These are phyloP conservation scores for Neodidymelliopsis sp. DNA, from an alignment of 2,329 filamentous ascomycete species.

Conservation along the genomic window DNA sequence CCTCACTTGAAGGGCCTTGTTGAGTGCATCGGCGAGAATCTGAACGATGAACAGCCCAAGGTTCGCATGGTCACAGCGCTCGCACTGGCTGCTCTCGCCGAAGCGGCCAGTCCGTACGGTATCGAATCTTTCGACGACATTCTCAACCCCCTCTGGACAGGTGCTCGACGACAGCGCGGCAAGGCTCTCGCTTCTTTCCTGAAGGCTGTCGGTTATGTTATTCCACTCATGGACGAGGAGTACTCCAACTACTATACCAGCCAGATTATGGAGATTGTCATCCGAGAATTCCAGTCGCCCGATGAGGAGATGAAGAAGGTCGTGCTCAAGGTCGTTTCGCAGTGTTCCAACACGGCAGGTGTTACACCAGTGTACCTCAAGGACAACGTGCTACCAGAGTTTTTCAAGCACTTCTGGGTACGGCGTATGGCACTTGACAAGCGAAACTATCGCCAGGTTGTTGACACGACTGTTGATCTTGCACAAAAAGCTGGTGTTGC, in stretches of 20 bases:
- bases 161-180: conserved; percentile 92
- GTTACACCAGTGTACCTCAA: conserved; percentile 95
- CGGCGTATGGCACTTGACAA: conserved; percentile 96
- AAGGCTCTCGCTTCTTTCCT: conserved; percentile 95
- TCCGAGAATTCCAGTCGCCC: conserved; percentile 93
- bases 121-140: conserved; percentile 99
- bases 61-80: conserved; percentile 95
- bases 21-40: conserved; percentile 92
- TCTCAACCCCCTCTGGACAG: conserved; percentile 95
- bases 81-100: conserved; percentile 91
- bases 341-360: conserved; percentile 92
- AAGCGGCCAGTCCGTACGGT: conserved; percentile 97
- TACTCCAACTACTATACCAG: conserved; percentile 99
- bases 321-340: conserved; percentile 94
- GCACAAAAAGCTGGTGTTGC: conserved; percentile 97
- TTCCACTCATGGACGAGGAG: conserved; percentile 98
- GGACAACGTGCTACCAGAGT: conserved; percentile 92
- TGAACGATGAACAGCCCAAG: conserved; percentile 98
- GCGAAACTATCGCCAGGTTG: conserved; percentile 96
- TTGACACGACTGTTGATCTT: conserved; percentile 96
- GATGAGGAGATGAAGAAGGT: conserved; percentile 99
- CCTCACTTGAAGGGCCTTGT: conserved; percentile 96
- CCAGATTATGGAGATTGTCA: conserved; percentile 98
- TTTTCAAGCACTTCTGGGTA: conserved; percentile 99
- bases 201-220: conserved; percentile 97